Evolutionary conservation across 805 yeast species (phyloP).

Genomic region (Teunomyces funiuensis): DNA sequence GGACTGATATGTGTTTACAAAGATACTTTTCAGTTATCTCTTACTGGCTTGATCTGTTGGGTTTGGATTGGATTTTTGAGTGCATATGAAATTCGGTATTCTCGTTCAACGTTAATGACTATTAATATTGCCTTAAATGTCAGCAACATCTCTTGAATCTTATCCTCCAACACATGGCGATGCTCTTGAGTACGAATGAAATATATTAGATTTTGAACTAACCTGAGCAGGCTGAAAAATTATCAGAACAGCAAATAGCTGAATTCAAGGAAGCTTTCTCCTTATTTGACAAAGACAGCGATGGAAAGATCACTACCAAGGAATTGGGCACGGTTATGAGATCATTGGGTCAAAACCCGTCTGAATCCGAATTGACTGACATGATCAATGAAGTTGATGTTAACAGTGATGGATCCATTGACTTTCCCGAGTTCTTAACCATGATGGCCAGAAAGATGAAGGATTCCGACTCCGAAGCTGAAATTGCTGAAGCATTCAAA

Average conservation of each 20-base stretch:
- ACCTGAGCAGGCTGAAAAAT: conserved; percentile 65
- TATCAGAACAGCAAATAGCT: conserved; percentile 93
- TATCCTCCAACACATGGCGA: background rate
- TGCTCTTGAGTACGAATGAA: background rate
- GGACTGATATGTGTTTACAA: no score
- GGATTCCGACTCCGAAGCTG: conserved; percentile 96
- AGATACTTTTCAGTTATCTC: no score
- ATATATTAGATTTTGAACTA: background rate
- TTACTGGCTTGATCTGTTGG: no score
- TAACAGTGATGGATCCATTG: conserved; percentile 80
- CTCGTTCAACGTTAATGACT: no score
- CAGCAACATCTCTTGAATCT: no score
- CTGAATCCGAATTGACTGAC: conserved; percentile 93
- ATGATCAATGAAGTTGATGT: conserved; percentile 96
- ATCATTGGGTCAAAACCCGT: conserved; percentile 96
- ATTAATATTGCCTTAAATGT: no score
- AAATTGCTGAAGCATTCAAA: conserved; percentile 94
- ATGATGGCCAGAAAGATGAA: conserved; percentile 66
- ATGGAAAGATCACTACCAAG: conserved; percentile 93
- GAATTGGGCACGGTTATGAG: conserved; percentile 99
- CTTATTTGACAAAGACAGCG: conserved; percentile 93
- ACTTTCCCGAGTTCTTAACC: conserved; percentile 49
- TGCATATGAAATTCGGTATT: no score
- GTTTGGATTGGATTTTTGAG: no score
- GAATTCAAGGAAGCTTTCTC: conserved; percentile 98